Percentiles rank a stretch among this genome's conserved stretches.
These are phyloP conservation scores for Garcia nutans DNA, from an alignment of 345 rosid species.

Conservation along the genomic window DNA sequence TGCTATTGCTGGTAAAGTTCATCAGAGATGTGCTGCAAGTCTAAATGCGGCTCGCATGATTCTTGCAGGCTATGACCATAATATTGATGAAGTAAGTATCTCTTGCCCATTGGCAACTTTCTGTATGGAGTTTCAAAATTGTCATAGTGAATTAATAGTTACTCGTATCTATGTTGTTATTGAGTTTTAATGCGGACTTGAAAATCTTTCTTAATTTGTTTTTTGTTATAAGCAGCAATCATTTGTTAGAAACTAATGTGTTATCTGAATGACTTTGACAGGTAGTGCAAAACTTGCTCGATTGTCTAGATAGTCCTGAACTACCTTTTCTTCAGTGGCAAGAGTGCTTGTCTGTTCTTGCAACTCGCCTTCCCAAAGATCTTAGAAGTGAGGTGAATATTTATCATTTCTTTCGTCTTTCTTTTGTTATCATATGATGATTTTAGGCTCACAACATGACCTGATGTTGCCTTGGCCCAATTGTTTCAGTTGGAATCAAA, in stretches of 20 bases:
- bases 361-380: constrained; percentile 89
- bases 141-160: constrained; percentile 1
- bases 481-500: constrained; percentile 80
- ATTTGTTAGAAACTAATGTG: constrained; percentile 12
- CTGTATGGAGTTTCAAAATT: background rate
- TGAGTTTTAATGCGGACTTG: background rate
- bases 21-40: constrained; percentile 98
- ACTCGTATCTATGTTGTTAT: background rate
- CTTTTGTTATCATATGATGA: constrained; percentile 11
- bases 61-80: constrained; percentile 96
- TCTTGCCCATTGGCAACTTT: constrained; percentile 12
- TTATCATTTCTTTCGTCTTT: constrained; percentile 12
- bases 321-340: constrained; percentile 99
- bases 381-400: constrained; percentile 69
- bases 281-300: constrained; percentile 91
- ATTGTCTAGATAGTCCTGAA: constrained; percentile 91
- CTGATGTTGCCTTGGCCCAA: constrained; percentile 21
- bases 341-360: constrained; percentile 92
- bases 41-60: constrained; percentile 92
- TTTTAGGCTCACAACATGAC: constrained; percentile 19
- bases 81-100: constrained; percentile 73
- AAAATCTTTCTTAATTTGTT: background rate
- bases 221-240: background rate
- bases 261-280: constrained; percentile 26
- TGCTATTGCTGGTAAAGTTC: constrained; percentile 93